phyloP scores from a whole-genome alignment of 2,329 filamentous ascomycete genomes.

The Didymosphaeria variabile region DNA sequence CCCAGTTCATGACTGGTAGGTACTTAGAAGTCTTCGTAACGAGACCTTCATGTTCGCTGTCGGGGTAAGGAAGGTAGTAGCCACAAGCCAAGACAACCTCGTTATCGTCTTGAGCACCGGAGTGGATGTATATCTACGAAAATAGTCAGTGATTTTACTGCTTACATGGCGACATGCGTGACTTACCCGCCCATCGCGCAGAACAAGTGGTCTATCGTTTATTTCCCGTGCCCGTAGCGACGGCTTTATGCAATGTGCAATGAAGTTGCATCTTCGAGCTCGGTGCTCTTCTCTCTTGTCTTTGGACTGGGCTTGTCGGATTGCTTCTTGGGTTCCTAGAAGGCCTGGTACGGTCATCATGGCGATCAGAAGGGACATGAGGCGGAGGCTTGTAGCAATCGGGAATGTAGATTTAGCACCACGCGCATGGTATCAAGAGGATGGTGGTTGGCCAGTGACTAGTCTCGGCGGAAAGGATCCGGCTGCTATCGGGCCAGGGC shows the following conservation, averaged over 20 bases:
- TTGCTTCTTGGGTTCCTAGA: constrained; percentile 56
- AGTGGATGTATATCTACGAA: constrained; percentile 54
- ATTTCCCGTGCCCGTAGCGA: constrained; percentile 52
- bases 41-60: constrained; percentile 58
- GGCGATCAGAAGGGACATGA: constrained; percentile 43
- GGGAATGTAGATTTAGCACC: not conserved
- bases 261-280: constrained; percentile 54
- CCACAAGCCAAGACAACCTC: constrained; percentile 53
- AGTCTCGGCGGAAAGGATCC: not conserved
- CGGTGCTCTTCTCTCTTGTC: constrained; percentile 57
- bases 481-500: not conserved
- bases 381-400: not conserved
- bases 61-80: constrained; percentile 65
- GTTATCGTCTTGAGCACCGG: constrained; percentile 1
- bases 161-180: not conserved
- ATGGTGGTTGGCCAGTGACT: not conserved
- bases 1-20: constrained; percentile 34
- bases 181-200: constrained; percentile 52
- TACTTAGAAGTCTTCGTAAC: constrained; percentile 60
- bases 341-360: constrained; percentile 51
- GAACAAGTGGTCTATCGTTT: constrained; percentile 50
- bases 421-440: not conserved
- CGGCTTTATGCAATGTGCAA: constrained; percentile 51
- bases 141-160: not conserved
- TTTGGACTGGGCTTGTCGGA: constrained; percentile 57